Evolutionary conservation across 2,329 filamentous ascomycete genomes (phyloP).

Genomic region (Colletotrichum destructivum): DNA sequence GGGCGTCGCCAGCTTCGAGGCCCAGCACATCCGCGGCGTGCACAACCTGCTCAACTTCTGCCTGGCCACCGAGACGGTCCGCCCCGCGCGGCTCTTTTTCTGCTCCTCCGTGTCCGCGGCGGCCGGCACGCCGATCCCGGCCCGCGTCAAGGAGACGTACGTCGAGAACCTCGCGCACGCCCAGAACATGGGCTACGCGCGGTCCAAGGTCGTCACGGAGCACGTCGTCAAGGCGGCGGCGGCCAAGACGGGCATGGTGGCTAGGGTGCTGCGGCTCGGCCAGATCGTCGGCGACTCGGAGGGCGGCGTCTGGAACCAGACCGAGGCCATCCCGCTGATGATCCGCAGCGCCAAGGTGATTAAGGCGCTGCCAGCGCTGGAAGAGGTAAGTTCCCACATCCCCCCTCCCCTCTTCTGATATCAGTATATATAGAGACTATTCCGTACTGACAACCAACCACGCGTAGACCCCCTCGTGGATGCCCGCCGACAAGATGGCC

Average conservation of each 20-base stretch:
- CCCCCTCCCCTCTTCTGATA: too few relatives aligned
- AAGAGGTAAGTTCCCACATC: conserved; percentile 55
- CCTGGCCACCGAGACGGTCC: conserved; percentile 25
- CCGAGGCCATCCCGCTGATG: conserved; percentile 68
- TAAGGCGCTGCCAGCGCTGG: conserved; percentile 60
- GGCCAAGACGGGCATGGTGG: conserved; percentile 48
- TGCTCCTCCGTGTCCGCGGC: conserved; percentile 66
- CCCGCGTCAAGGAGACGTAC: conserved; percentile 51
- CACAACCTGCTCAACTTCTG: conserved; percentile 59
- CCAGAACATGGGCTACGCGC: conserved; percentile 60
- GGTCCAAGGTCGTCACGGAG: conserved; percentile 59
- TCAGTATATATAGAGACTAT: conserved; percentile 47
- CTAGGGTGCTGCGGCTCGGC: conserved; percentile 61
- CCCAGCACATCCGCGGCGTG: conserved; percentile 61
- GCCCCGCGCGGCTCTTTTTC: conserved; percentile 59
- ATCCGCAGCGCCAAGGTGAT: conserved; percentile 61
- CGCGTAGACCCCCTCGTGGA: conserved; percentile 58
- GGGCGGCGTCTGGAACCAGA: conserved; percentile 65
- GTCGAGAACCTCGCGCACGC: conserved; percentile 55
- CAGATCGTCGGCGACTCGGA: conserved; percentile 65
- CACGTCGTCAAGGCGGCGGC: conserved; percentile 53
- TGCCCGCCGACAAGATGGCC: conserved; percentile 63
- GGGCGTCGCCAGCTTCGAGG: conserved; percentile 64
- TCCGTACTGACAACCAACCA: conserved; percentile 62
- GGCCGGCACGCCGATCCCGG: conserved; percentile 48